Evolutionary conservation across 2,329 filamentous ascomycete species (phyloP).

Genomic region (Aspergillus ochraceoroseus): DNA sequence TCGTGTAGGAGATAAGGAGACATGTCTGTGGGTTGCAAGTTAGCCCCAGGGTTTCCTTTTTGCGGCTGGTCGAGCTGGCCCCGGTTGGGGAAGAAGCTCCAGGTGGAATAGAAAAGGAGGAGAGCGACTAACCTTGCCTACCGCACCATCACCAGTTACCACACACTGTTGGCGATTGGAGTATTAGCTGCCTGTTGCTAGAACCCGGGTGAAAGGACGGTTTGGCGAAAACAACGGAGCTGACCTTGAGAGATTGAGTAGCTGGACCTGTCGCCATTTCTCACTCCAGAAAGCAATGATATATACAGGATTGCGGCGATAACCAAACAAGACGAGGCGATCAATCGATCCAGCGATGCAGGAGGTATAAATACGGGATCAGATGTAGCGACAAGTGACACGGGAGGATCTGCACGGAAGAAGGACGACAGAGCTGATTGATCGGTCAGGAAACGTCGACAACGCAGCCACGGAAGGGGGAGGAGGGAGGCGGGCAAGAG

Average conservation of each 20-base stretch:
- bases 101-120: no score
- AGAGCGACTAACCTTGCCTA: constrained; percentile 73
- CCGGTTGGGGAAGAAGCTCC: no score
- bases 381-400: constrained; percentile 9
- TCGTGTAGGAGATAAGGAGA: constrained; percentile 97
- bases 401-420: constrained; percentile 13
- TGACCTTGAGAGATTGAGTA: constrained; percentile 88
- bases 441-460: constrained; percentile 7
- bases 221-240: constrained; percentile 15
- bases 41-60: neutral
- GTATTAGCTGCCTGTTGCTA: constrained; percentile 38
- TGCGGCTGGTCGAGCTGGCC: no score
- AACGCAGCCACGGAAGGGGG: neutral
- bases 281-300: constrained; percentile 16
- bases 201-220: constrained; percentile 18
- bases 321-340: constrained; percentile 7
- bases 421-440: constrained; percentile 8
- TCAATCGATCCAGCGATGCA: constrained; percentile 11
- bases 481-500: neutral
- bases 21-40: constrained; percentile 67
- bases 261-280: constrained; percentile 74
- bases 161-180: constrained; percentile 65
- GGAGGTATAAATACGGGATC: constrained; percentile 10
- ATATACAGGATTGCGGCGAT: constrained; percentile 12
- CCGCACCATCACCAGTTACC: constrained; percentile 97